Percentiles rank a stretch among this genome's conserved stretches.
Evolutionary conservation across 257 asterid species (phyloP).

Genomic region (Solanum gracilifrons): DNA sequence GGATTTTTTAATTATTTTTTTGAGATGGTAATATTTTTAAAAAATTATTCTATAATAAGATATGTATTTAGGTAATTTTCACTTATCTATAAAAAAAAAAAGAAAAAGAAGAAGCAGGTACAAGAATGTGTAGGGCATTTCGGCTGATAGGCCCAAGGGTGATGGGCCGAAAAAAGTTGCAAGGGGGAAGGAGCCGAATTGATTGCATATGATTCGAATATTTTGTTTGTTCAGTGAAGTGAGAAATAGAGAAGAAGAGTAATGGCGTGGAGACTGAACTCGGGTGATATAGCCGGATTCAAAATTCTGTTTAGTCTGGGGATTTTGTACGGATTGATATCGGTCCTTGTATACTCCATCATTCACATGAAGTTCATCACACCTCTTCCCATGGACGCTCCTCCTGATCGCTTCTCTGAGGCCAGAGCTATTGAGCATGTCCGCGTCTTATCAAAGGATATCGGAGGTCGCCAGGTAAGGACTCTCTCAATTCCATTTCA

Average conservation of each 20-base stretch:
- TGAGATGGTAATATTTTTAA: too few relatives aligned
- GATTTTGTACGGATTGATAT: slow-evolving; percentile 41
- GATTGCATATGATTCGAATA: not conserved
- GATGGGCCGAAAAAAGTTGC: not conserved
- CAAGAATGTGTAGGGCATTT: too few relatives aligned
- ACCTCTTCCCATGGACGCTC: slow-evolving; percentile 79
- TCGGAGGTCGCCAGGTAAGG: slow-evolving; percentile 89
- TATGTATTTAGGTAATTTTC: too few relatives aligned
- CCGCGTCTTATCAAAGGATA: slow-evolving; percentile 76
- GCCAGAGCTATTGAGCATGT: slow-evolving; percentile 90
- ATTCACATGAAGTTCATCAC: slow-evolving; percentile 67
- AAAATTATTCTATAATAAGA: too few relatives aligned
- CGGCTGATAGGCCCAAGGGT: not conserved
- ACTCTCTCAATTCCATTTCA: not conserved
- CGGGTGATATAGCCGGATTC: slow-evolving; percentile 69
- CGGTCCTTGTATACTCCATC: slow-evolving; percentile 37
- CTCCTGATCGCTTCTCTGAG: slow-evolving; percentile 79
- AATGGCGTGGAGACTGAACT: slow-evolving; percentile 24
- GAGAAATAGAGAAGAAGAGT: not conserved
- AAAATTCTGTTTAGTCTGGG: slow-evolving; percentile 40
- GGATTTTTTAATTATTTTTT: too few relatives aligned
- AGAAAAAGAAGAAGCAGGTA: too few relatives aligned
- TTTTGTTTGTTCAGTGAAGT: not conserved
- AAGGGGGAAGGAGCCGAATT: not conserved
- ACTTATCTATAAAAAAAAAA: too few relatives aligned